Percentiles rank a stretch among this genome's conserved stretches.
Conservation (phyloP, 805 yeast genomes). For the Lipomyces japonicus region DNA sequence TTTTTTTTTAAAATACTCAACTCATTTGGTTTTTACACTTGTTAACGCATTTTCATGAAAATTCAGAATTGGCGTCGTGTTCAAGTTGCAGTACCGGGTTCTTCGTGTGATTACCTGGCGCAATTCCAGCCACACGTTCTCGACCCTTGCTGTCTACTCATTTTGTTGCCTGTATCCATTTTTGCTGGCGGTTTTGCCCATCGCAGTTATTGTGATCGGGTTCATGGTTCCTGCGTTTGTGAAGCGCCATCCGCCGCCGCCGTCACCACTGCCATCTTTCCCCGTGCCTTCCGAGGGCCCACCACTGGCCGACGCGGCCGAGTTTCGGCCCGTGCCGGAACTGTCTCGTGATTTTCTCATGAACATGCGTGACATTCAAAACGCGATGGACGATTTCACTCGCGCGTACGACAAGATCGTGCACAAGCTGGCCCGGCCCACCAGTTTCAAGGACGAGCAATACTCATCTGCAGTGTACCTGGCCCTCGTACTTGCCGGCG, state of each 20-base stretch:
- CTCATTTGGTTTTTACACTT: not conserved
- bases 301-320: conserved; percentile 25
- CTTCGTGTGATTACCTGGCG: conserved; percentile 70
- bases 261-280: conserved; percentile 32
- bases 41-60: not conserved
- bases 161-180: conserved; percentile 69
- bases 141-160: conserved; percentile 57
- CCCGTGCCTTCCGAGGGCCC: conserved; percentile 32
- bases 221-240: conserved; percentile 68
- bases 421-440: conserved; percentile 19
- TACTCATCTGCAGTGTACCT: conserved; percentile 29
- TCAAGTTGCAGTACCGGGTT: conserved; percentile 58
- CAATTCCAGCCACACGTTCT: conserved; percentile 63
- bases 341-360: conserved; percentile 41
- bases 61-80: conserved; percentile 51
- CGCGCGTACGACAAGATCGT: conserved; percentile 33
- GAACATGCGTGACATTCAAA: conserved; percentile 57
- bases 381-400: conserved; percentile 32
- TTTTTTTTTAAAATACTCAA: not conserved
- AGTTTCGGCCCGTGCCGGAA: conserved; percentile 30
- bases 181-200: conserved; percentile 60
- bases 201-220: conserved; percentile 51
- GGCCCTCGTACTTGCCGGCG: conserved; percentile 13
- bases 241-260: conserved; percentile 56
- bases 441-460: conserved; percentile 28